Base-by-base conservation (phyloP, 148 eudicot species). In the Nepenthes mirabilis region DNA sequence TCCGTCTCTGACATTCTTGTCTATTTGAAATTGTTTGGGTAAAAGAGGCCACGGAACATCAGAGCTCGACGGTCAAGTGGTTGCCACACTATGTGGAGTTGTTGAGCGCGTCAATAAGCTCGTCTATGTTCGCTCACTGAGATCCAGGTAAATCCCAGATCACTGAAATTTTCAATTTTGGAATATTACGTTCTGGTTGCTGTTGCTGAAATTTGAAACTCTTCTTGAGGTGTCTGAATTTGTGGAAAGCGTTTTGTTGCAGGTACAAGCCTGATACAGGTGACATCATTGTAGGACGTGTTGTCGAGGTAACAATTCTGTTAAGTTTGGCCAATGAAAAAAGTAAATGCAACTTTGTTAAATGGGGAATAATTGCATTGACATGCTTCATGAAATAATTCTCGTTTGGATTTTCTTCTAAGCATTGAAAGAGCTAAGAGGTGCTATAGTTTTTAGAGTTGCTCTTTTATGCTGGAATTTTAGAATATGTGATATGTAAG, bases 261-360 rank as follows among this genome's bases (percentile, higher is more conserved):
- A 91, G 97, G 78, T 91, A 91, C 77, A 91, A 85, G 75, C 97
- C 97, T 54, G 97, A 91, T 65, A 80, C 81, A 57, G 97, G 96
- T 45, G 93, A 91, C 70, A 83, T 91, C 10, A 63, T 91, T 1
- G 90, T 88, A 14, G 97, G 97, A 23, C 83, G 97, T 43, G 90
- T 91, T 63, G 68, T 88, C 63, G 97, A 91, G 96, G 97, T 91
- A 65, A 58, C 37, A 23, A 10, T 49, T n/a, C 14, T 11, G 3
- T 49, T 49, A 49, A 10, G 11, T 49, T 11, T 49, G 13, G 13
- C 3, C 14, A 10, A 49, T 23, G 23, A 23, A 23, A 23, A 23
- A 23, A 23, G 23, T 0, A 23, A 23, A 23, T 23, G 23, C 23
- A 23, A 11, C 2, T 49, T 49, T n/a, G 12, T 45, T 45, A 12